Evolutionary conservation across 164 flowering plant genomes (phyloP), one percentile per base, ranked within the genome.

Genomic region (Stephania japonica): DNA sequence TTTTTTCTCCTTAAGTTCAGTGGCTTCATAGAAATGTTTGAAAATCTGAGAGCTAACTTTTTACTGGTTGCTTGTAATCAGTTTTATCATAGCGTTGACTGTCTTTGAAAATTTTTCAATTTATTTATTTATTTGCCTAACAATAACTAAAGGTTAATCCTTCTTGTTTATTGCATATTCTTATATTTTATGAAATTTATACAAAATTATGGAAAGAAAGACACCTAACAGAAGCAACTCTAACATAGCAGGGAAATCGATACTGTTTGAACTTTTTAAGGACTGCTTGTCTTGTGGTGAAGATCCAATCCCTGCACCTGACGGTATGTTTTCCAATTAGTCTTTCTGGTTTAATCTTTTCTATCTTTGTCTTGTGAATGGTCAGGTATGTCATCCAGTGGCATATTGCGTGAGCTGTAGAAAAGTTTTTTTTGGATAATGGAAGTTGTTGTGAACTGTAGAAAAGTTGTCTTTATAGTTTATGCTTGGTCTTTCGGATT

Each of bases 271-370:
- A 42, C 63, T 89, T 25, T 56, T 91, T 18, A 89, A 82, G 68
- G 83, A 88, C 16, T 95, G 98, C 78, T 88, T 95, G 72, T 86
- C 93, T 70, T 95, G 99, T 74, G 91, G 96, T 41, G 90, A 91
- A 38, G 92, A 87, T 74, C 88, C 86, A 56, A 83, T 78, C 70
- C 83, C 80, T 66, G 85, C 84, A 75, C 88, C 79, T 47, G 89
- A 87, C 85, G 98, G 99, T 90, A 83, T 44, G 73, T 75, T 68
- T 76, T 43, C 63, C n/a, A 21, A 25, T 70, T 11, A 41, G 43
- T 32, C 7, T 56, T 56, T 3, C 23, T 56, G 0, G 0, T 56
- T 56, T 18, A 14, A 21, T 14, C 63, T 5, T 56, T 21, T 56
- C 3, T n/a, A 56, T 18, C 63, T 18, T 21, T 16, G 63, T 56